Conservation (phyloP, 2,329 filamentous ascomycete genomes). For the Teratosphaeria pseudoeucalypti region DNA sequence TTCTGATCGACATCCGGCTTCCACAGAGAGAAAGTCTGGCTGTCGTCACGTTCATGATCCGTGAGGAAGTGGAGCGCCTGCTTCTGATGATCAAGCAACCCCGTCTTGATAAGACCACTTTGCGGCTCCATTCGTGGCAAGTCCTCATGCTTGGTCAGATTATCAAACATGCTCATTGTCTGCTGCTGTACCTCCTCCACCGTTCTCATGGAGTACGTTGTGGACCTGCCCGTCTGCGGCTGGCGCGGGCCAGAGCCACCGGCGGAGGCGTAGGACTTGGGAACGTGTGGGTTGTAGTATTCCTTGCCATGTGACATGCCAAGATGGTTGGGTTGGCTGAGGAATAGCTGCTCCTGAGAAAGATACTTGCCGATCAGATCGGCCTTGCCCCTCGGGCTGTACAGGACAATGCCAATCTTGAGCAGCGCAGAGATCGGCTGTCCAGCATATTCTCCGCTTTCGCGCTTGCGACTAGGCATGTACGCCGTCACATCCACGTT, state of each 20-base stretch:
- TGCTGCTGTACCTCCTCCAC: slow-evolving; percentile 80
- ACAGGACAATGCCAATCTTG: slow-evolving; percentile 63
- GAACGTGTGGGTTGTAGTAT: slow-evolving; percentile 64
- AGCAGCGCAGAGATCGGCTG: slow-evolving; percentile 51
- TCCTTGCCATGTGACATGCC: slow-evolving; percentile 44
- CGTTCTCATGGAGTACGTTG: slow-evolving; percentile 46
- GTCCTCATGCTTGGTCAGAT: slow-evolving; percentile 63
- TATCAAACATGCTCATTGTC: slow-evolving; percentile 76
- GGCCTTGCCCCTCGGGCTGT: slow-evolving; percentile 60
- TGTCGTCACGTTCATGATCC: slow-evolving; percentile 54
- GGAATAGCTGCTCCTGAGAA: slow-evolving; percentile 53
- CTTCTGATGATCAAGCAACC: slow-evolving; percentile 75
- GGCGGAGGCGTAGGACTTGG: slow-evolving; percentile 20
- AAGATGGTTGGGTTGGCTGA: slow-evolving; percentile 47
- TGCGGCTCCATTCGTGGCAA: slow-evolving; percentile 63
- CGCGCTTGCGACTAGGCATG: slow-evolving; percentile 56
- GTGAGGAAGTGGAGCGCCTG: slow-evolving; percentile 83
- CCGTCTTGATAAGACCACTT: slow-evolving; percentile 48
- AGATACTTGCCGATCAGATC: slow-evolving; percentile 58
- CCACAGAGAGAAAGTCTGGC: slow-evolving; percentile 64
- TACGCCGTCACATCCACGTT: slow-evolving; percentile 62
- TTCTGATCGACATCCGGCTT: slow-evolving; percentile 47
- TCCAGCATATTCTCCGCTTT: slow-evolving; percentile 54
- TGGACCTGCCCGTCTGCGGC: slow-evolving; percentile 5
- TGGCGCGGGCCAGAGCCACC: slow-evolving; percentile 1